Conservation (phyloP, 1,139 yeast genomes). For the Candida sp. region DNA sequence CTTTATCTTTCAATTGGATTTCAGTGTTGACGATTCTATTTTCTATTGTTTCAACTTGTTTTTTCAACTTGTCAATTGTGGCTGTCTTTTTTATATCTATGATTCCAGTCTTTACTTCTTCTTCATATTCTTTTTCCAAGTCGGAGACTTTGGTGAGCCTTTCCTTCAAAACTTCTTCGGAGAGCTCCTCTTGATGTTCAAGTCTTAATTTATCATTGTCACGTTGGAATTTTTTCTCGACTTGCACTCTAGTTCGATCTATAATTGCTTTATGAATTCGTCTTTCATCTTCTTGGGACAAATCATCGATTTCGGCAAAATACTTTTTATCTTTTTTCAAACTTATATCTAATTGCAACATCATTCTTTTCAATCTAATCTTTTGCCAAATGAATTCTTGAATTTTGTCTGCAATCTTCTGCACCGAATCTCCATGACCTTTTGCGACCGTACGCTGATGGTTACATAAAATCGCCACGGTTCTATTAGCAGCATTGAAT, state of each 20-base stretch:
- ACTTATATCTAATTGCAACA: conserved; percentile 60
- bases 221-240: conserved; percentile 60
- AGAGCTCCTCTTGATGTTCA: conserved; percentile 52
- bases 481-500: conserved; percentile 92
- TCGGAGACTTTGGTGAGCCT: conserved; percentile 60
- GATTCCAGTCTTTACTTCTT: conserved; percentile 61
- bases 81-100: conserved; percentile 48
- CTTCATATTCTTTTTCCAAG: conserved; percentile 46
- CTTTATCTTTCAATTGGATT: conserved; percentile 83
- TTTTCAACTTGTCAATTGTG: conserved; percentile 70
- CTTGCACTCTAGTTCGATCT: conserved; percentile 61
- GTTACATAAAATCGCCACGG: conserved; percentile 94
- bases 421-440: conserved; percentile 76
- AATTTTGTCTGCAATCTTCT: conserved; percentile 71
- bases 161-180: conserved; percentile 55
- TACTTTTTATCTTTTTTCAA: conserved; percentile 53
- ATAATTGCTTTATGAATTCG: conserved; percentile 54
- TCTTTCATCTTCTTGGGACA: conserved; percentile 61
- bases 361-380: conserved; percentile 67
- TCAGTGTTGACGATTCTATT: conserved; percentile 66
- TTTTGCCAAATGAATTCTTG: conserved; percentile 85
- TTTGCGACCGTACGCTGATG: conserved; percentile 94
- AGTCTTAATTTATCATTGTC: conserved; percentile 73
- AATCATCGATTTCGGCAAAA: conserved; percentile 70
- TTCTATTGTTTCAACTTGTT: conserved; percentile 72